phyloP scores from a whole-genome alignment of 208 protist species.

The Crithidia mellificae region DNA sequence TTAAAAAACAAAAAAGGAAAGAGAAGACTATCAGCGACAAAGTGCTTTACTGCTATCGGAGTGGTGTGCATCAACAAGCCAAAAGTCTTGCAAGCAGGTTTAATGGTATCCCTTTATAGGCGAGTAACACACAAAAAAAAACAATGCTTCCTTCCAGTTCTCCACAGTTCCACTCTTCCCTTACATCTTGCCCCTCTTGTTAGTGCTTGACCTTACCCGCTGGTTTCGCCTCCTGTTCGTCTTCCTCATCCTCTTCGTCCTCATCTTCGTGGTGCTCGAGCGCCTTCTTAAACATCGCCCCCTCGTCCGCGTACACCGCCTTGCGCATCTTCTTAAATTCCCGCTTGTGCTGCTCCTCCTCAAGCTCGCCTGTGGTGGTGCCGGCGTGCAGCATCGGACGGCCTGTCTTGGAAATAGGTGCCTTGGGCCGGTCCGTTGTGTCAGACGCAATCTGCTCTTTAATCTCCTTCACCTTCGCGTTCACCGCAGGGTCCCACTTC shows the following conservation, averaged over 20 bases:
- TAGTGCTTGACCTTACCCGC: not conserved
- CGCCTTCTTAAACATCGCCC: slow-evolving; percentile 74
- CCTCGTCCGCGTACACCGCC: slow-evolving; percentile 89
- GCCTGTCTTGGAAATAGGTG: slow-evolving; percentile 53
- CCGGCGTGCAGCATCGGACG: slow-evolving; percentile 65
- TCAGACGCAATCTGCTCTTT: slow-evolving; percentile 55
- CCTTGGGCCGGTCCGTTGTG: slow-evolving; percentile 32
- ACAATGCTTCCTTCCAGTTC: not conserved
- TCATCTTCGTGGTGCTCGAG: slow-evolving; percentile 49
- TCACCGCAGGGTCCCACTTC: slow-evolving; percentile 74
- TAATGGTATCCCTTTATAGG: too few relatives aligned
- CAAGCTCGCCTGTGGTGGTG: slow-evolving; percentile 58
- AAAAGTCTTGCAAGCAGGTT: too few relatives aligned
- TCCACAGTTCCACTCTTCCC: not conserved
- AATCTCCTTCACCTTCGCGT: slow-evolving; percentile 59
- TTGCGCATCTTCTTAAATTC: slow-evolving; percentile 80
- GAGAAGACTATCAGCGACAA: too few relatives aligned
- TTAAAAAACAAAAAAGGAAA: too few relatives aligned
- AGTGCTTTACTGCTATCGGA: too few relatives aligned
- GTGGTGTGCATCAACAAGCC: too few relatives aligned
- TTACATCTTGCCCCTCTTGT: not conserved
- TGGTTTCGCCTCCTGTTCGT: too few relatives aligned
- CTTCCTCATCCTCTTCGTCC: slow-evolving; percentile 44
- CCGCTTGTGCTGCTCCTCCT: slow-evolving; percentile 44
- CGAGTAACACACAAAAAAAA: too few relatives aligned